These are phyloP conservation scores for Scheffersomyces quercinus DNA, from an alignment of 1,139 yeast genomes.

Conservation along the genomic window DNA sequence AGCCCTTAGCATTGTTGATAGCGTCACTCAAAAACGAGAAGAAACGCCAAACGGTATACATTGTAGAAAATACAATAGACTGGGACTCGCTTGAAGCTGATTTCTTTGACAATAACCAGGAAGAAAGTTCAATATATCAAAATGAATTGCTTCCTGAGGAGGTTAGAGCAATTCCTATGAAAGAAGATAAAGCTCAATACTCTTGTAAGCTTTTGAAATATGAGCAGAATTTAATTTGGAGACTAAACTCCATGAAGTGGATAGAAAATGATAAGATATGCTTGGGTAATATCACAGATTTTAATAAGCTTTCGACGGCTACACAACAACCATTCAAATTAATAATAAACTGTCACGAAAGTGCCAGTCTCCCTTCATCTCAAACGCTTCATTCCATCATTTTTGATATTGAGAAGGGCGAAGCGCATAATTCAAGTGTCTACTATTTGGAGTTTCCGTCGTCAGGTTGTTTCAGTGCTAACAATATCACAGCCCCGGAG, in stretches of 20 bases:
- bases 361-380: slow-evolving; percentile 30
- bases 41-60: slow-evolving; percentile 8
- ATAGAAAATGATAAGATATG: slow-evolving; percentile 26
- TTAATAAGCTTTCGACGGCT: slow-evolving; percentile 19
- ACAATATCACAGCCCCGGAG: slow-evolving; percentile 24
- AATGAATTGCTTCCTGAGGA: slow-evolving; percentile 4
- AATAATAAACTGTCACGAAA: slow-evolving; percentile 38
- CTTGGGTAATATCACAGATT: slow-evolving; percentile 37
- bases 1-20: slow-evolving; percentile 11
- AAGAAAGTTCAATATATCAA: slow-evolving; percentile 4
- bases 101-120: slow-evolving; percentile 5
- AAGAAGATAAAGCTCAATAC: slow-evolving; percentile 4
- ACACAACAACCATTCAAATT: slow-evolving; percentile 23
- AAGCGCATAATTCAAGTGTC: slow-evolving; percentile 11
- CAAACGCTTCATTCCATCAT: slow-evolving; percentile 16
- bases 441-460: slow-evolving; percentile 37
- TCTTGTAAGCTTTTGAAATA: slow-evolving; percentile 27
- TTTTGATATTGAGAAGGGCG: slow-evolving; percentile 7
- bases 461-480: slow-evolving; percentile 27
- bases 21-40: slow-evolving; percentile 11
- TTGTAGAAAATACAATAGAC: slow-evolving; percentile 9
- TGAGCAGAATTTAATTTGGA: slow-evolving; percentile 43
- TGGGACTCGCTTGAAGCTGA: slow-evolving; percentile 6
- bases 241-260: slow-evolving; percentile 33
- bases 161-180: slow-evolving; percentile 1